These are phyloP conservation scores for Tarenaya hassleriana DNA, from an alignment of 345 rosid species.

Conservation along the genomic window DNA sequence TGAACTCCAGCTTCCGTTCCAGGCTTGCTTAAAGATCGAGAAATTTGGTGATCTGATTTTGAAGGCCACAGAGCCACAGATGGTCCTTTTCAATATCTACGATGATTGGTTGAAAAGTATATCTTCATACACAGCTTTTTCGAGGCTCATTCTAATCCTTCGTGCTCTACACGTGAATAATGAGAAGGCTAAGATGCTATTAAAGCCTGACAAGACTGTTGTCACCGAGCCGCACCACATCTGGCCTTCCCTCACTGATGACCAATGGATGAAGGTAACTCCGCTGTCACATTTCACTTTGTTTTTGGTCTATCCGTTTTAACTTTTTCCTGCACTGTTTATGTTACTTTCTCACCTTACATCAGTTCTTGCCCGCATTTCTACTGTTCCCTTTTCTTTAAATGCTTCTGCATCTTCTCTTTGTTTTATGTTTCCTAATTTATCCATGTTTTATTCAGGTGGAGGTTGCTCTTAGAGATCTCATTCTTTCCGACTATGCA, in stretches of 20 bases:
- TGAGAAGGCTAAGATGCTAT: constrained; percentile 97
- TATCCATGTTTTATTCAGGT: constrained; percentile 39
- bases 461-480: constrained; percentile 93
- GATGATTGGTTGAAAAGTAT: constrained; percentile 99
- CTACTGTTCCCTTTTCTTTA: neutral
- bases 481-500: constrained; percentile 91
- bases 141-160: constrained; percentile 91
- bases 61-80: constrained; percentile 96
- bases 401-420: neutral
- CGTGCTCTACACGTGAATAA: constrained; percentile 99
- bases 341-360: neutral
- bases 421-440: neutral
- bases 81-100: constrained; percentile 93
- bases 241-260: constrained; percentile 96
- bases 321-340: neutral
- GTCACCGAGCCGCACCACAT: constrained; percentile 95
- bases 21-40: constrained; percentile 86
- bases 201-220: constrained; percentile 91
- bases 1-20: constrained; percentile 82
- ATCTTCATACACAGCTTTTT: constrained; percentile 97
- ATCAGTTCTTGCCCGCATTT: neutral
- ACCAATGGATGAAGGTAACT: constrained; percentile 96
- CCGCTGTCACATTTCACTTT: neutral
- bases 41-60: constrained; percentile 88
- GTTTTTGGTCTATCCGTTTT: neutral